Percentiles rank a stretch among this genome's conserved stretches.
phyloP scores from a whole-genome alignment of 208 protist species.

The Porcisia hertigi region DNA sequence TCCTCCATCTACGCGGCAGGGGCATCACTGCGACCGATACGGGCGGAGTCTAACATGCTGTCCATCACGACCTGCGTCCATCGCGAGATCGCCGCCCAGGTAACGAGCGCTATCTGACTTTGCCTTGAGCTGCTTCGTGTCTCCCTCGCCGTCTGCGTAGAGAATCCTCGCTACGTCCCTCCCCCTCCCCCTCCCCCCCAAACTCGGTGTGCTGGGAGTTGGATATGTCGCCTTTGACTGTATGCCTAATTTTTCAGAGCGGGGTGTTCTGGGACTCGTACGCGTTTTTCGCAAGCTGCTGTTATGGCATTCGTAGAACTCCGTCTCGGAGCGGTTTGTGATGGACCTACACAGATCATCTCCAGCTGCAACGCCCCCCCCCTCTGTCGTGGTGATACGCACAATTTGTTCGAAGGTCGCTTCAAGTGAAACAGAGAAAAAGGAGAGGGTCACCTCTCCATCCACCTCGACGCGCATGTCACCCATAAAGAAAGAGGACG shows the following conservation, averaged over 20 bases:
- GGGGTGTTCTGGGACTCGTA: constrained; percentile 18
- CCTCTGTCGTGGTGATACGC: constrained; percentile 34
- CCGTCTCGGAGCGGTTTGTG: constrained; percentile 15
- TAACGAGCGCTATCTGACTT: constrained; percentile 33
- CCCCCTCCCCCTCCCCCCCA: no score
- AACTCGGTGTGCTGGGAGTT: constrained; percentile 41
- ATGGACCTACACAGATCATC: constrained; percentile 37
- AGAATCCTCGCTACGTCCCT: constrained; percentile 35
- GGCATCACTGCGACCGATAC: not conserved
- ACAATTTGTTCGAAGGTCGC: constrained; percentile 30
- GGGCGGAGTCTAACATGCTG: constrained; percentile 58
- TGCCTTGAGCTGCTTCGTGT: constrained; percentile 22
- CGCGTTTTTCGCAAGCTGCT: constrained; percentile 23
- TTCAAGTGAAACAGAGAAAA: constrained; percentile 43
- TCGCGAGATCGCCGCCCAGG: constrained; percentile 46
- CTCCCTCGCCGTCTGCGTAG: constrained; percentile 26
- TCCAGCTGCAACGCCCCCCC: constrained; percentile 40
- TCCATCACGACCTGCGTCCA: constrained; percentile 71
- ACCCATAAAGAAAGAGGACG: constrained; percentile 39
- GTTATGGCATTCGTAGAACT: constrained; percentile 44
- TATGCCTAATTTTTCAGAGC: constrained; percentile 17
- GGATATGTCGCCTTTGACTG: constrained; percentile 19
- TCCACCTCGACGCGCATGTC: constrained; percentile 40
- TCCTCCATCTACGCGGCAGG: not conserved
- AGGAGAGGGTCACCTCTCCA: constrained; percentile 20